Evolutionary conservation across 2,329 filamentous ascomycete species (phyloP).

Genomic region (Fusarium solani-melongenae): DNA sequence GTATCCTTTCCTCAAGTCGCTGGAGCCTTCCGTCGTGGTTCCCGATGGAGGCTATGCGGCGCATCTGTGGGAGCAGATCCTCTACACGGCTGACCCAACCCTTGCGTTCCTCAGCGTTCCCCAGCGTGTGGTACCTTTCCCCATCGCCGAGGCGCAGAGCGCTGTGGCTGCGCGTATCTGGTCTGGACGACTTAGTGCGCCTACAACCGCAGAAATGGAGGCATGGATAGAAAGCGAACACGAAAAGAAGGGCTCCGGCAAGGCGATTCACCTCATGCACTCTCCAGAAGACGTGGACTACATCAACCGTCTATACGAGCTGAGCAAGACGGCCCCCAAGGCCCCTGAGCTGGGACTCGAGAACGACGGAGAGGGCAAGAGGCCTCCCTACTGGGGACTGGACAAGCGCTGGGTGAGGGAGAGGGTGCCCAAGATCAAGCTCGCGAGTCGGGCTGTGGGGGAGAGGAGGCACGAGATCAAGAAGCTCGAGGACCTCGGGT

Average conservation of each 20-base stretch:
- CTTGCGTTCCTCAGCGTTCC: slow-evolving; percentile 74
- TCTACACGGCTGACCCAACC: slow-evolving; percentile 73
- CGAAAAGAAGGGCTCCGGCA: slow-evolving; percentile 56
- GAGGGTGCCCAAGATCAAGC: slow-evolving; percentile 54
- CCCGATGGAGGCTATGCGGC: slow-evolving; percentile 72
- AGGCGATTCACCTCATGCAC: slow-evolving; percentile 54
- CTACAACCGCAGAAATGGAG: slow-evolving; percentile 66
- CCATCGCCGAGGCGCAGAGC: slow-evolving; percentile 74
- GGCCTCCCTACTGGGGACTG: slow-evolving; percentile 53
- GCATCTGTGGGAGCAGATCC: slow-evolving; percentile 77
- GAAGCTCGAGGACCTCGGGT: slow-evolving; percentile 52
- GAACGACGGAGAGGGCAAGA: slow-evolving; percentile 52
- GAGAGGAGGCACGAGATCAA: slow-evolving; percentile 48
- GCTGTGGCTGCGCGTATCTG: slow-evolving; percentile 75
- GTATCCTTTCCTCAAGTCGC: slow-evolving; percentile 72
- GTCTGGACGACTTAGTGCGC: slow-evolving; percentile 69
- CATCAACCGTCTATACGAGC: slow-evolving; percentile 66
- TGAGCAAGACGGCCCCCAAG: slow-evolving; percentile 54
- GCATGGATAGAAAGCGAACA: slow-evolving; percentile 69
- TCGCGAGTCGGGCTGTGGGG: slow-evolving; percentile 51
- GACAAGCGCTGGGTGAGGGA: slow-evolving; percentile 55
- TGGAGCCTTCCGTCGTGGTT: slow-evolving; percentile 63
- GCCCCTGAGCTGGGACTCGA: slow-evolving; percentile 46
- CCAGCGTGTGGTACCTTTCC: slow-evolving; percentile 78
- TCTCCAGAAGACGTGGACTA: slow-evolving; percentile 68